These are phyloP conservation scores for Populus hybrid DNA, from an alignment of 441 rosid species.

Conservation along the genomic window DNA sequence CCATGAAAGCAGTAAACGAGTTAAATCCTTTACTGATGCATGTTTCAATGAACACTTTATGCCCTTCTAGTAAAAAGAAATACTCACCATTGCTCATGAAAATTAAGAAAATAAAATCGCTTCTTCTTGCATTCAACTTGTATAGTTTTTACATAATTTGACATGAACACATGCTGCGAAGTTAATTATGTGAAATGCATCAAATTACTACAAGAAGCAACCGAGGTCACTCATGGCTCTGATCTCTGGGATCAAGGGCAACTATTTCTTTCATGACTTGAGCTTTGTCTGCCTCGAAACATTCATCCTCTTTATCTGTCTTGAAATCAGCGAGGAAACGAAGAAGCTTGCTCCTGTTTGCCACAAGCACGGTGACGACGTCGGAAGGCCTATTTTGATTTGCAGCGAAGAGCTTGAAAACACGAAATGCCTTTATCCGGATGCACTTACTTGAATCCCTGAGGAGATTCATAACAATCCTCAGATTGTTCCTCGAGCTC, in stretches of 20 bases:
- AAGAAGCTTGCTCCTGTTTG: slow-evolving; percentile 90
- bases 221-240: slow-evolving; percentile 23
- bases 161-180: too few relatives aligned
- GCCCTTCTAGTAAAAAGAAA: too few relatives aligned
- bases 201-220: slow-evolving; percentile 15
- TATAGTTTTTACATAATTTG: too few relatives aligned
- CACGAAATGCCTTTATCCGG: slow-evolving; percentile 95
- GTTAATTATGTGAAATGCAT: too few relatives aligned
- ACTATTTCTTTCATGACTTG: slow-evolving; percentile 88
- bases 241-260: slow-evolving; percentile 56
- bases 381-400: slow-evolving; percentile 89
- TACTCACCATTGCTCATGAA: too few relatives aligned
- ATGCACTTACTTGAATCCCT: slow-evolving; percentile 97
- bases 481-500: slow-evolving; percentile 88
- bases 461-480: slow-evolving; percentile 96
- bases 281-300: slow-evolving; percentile 91
- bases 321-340: slow-evolving; percentile 88
- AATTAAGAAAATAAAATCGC: too few relatives aligned
- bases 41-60: too few relatives aligned
- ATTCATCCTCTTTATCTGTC: slow-evolving; percentile 87
- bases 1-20: too few relatives aligned
- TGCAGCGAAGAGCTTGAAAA: slow-evolving; percentile 96
- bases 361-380: slow-evolving; percentile 64
- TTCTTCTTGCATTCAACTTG: too few relatives aligned
- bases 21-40: too few relatives aligned